These are phyloP conservation scores for Zygosaccharomyces kombuchaensis DNA, from an alignment of 805 yeast species.

Conservation along the genomic window DNA sequence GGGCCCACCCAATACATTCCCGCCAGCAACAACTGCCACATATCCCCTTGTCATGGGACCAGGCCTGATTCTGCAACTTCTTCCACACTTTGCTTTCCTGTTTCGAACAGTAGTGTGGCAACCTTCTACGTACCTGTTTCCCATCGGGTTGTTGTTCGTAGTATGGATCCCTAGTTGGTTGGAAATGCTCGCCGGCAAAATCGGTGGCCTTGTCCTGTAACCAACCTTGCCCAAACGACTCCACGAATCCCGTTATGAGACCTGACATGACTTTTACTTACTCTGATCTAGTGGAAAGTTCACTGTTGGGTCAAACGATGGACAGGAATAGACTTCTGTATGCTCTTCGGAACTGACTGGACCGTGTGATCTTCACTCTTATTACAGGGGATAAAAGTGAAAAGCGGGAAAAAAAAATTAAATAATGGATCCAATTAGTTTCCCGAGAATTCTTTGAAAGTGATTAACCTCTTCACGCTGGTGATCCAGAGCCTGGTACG, in stretches of 20 bases:
- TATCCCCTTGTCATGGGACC: constrained; percentile 82
- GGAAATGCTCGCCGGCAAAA: constrained; percentile 30
- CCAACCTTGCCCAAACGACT: constrained; percentile 16
- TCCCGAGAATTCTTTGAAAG: constrained; percentile 36
- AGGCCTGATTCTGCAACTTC: constrained; percentile 67
- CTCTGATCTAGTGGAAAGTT: background rate
- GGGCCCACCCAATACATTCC: constrained; percentile 75
- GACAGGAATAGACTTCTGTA: background rate
- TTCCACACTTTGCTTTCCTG: constrained; percentile 69
- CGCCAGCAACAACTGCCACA: constrained; percentile 63
- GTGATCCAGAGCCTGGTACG: constrained; percentile 72
- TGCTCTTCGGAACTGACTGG: background rate
- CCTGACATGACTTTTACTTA: constrained; percentile 13
- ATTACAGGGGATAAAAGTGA: background rate
- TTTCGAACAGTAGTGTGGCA: constrained; percentile 55
- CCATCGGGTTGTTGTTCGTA: constrained; percentile 49
- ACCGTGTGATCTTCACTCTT: background rate
- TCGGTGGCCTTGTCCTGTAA: constrained; percentile 23
- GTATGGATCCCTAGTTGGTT: constrained; percentile 52
- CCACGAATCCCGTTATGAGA: constrained; percentile 10
- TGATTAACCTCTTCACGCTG: constrained; percentile 67
- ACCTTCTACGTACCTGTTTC: constrained; percentile 49
- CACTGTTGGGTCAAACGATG: too few species aligned
- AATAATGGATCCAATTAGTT: background rate
- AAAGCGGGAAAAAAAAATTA: background rate